Base-by-base conservation (phyloP, 129 eudicot species). In the Ambrosia trifida region DNA sequence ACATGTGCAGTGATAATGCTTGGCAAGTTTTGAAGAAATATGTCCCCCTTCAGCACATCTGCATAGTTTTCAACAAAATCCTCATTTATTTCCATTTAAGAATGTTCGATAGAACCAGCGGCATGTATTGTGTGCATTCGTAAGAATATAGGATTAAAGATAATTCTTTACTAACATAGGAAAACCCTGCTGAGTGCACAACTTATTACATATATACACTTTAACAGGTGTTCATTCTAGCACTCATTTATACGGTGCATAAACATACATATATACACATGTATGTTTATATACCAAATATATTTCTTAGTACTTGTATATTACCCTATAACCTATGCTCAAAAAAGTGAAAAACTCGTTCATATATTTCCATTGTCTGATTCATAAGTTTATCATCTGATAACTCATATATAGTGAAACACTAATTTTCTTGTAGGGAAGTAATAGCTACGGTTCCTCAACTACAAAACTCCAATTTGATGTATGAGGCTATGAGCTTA, bases 11-110 rank as follows among this genome's bases (percentile, higher is more conserved):
- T 74, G 54, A 95, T 77, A 73, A 90, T 90, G 88, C 99, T 95
- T 45, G 99, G 99, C 31, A 95, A 80, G 74, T 95, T 95, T 77
- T 95, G 99, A 72, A 95, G 99, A 81, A 95, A 95, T 68, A 95
- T 86, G 76, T 90, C 97, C 65, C 99, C 99, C 85, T 90, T 87
- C 50, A 95, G 93, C 76, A 95, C 84, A 68, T 90, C 96, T 90
- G 87, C 52, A 81, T 57, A 35, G 3, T 46, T 59, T 59, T 14
- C 18, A 38, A 63, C 50, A 74, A 74, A 20, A 5, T 41, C 64
- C 38, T 28, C 64, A 58, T 11, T 61, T 14, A 49, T 35, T 33
- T 47, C 31, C 50, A 51, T 51, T 24, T 56, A 38, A 41, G 20
- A 3, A 36, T 4, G 38, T 54, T 70, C 4, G 17, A 11, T 36